Conservation (phyloP, 306 rosid genomes). For the Trichosanthes cucumerina region DNA sequence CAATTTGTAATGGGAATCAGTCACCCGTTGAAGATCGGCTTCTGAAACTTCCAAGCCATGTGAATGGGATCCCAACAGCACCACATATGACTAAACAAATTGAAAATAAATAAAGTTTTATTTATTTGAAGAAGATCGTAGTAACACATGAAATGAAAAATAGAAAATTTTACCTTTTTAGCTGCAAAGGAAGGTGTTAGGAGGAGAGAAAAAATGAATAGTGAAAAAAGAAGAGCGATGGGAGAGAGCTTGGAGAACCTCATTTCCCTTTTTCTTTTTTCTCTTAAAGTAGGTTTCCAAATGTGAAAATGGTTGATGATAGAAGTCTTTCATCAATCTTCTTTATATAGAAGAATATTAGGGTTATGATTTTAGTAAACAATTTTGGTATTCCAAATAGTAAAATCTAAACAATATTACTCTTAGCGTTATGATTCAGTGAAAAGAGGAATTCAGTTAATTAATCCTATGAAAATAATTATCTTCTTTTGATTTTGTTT, state of each 20-base stretch:
- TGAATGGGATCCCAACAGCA: slow-evolving; percentile 59
- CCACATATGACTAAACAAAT: slow-evolving; percentile 42
- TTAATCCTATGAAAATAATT: too few relatives aligned
- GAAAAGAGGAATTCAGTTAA: too few relatives aligned
- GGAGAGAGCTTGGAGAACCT: neutral
- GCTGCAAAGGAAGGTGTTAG: neutral
- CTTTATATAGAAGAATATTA: too few relatives aligned
- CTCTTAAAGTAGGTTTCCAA: too few relatives aligned
- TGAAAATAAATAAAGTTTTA: neutral
- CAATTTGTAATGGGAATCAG: slow-evolving; percentile 41
- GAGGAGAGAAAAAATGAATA: neutral
- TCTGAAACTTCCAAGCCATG: slow-evolving; percentile 36
- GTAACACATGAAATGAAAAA: neutral
- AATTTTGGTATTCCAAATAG: too few relatives aligned
- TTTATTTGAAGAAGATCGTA: neutral
- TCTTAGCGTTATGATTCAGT: too few relatives aligned
- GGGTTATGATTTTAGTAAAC: too few relatives aligned
- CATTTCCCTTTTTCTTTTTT: neutral
- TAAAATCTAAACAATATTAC: too few relatives aligned
- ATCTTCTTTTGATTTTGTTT: too few relatives aligned
- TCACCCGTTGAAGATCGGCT: slow-evolving; percentile 33
- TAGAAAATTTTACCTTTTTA: neutral
- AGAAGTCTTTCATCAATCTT: too few relatives aligned
- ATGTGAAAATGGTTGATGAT: too few relatives aligned
- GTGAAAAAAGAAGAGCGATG: neutral